Evolutionary conservation across 352 stramenopile genomes (phyloP).

Genomic region (Phytophthora quininea): DNA sequence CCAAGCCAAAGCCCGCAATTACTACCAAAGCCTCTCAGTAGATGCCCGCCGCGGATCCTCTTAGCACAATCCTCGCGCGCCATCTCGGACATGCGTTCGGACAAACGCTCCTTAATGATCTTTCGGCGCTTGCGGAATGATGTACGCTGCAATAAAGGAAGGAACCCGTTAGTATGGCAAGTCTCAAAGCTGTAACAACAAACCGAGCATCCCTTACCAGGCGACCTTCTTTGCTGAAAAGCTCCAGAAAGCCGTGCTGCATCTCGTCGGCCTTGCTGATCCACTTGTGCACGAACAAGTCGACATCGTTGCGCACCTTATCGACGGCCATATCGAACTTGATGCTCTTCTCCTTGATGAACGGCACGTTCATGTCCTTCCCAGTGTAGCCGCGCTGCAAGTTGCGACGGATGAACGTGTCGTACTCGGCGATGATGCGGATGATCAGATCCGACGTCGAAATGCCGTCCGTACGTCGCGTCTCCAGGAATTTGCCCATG

Average conservation of each 20-base stretch:
- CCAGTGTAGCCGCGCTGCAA: slow-evolving; percentile 88
- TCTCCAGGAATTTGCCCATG: slow-evolving; percentile 88
- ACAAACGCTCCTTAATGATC: slow-evolving; percentile 79
- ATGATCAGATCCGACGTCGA: slow-evolving; percentile 92
- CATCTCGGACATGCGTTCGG: slow-evolving; percentile 76
- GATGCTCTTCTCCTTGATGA: slow-evolving; percentile 89
- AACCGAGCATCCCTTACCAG: slow-evolving; percentile 48
- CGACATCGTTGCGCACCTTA: slow-evolving; percentile 82
- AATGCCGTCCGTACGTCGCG: slow-evolving; percentile 86
- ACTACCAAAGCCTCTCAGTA: too few species aligned
- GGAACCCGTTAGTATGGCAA: not conserved
- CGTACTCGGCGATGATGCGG: slow-evolving; percentile 91
- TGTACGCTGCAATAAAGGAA: slow-evolving; percentile 48
- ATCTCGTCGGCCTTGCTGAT: slow-evolving; percentile 83
- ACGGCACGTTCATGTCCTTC: slow-evolving; percentile 93
- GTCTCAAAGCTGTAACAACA: slow-evolving; percentile 5
- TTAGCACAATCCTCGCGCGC: slow-evolving; percentile 79
- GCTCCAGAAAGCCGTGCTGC: slow-evolving; percentile 76
- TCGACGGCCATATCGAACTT: slow-evolving; percentile 89
- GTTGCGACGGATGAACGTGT: slow-evolving; percentile 92
- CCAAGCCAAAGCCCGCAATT: slow-evolving; percentile 19
- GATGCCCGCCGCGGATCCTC: slow-evolving; percentile 1
- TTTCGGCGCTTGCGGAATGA: slow-evolving; percentile 83
- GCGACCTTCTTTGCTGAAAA: slow-evolving; percentile 79
- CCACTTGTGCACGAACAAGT: slow-evolving; percentile 79